phyloP scores from a whole-genome alignment of 31 red algal genomes.

The Endocladia muricata region DNA sequence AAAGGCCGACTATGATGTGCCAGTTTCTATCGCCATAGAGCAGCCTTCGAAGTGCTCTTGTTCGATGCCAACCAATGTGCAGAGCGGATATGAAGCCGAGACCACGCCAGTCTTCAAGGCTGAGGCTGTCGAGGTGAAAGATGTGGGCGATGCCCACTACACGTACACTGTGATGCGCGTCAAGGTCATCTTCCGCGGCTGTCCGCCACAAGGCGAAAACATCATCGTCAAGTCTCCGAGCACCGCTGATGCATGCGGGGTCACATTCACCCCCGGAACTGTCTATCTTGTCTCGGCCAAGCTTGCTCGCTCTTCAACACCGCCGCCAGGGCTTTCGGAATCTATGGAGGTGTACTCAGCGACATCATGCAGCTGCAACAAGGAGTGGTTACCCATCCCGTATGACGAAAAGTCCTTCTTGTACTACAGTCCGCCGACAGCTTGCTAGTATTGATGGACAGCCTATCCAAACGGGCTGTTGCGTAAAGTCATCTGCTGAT shows the following conservation, averaged over 20 bases:
- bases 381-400: slow-evolving; percentile 28
- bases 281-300: slow-evolving; percentile 37
- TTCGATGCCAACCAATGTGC: slow-evolving; percentile 30
- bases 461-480: no score
- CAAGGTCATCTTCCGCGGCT: slow-evolving; percentile 51
- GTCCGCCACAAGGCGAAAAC: slow-evolving; percentile 29
- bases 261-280: slow-evolving; percentile 23
- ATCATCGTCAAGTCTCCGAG: slow-evolving; percentile 55
- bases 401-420: slow-evolving; percentile 49
- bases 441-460: no score
- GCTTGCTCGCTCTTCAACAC: slow-evolving; percentile 41
- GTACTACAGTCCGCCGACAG: slow-evolving; percentile 8
- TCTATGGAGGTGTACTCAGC: slow-evolving; percentile 52
- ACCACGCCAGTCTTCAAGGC: slow-evolving; percentile 56
- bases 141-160: slow-evolving; percentile 34
- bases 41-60: no score
- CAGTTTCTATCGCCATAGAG: no score
- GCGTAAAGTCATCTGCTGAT: no score
- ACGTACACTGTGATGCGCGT: slow-evolving; percentile 60
- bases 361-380: slow-evolving; percentile 62
- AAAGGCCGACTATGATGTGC: no score
- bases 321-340: slow-evolving; percentile 43
- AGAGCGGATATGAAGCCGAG: slow-evolving; percentile 22
- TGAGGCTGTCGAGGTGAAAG: slow-evolving; percentile 32
- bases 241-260: slow-evolving; percentile 34